Base-by-base conservation (phyloP, 352 stramenopile species). In the Albugo candida region DNA sequence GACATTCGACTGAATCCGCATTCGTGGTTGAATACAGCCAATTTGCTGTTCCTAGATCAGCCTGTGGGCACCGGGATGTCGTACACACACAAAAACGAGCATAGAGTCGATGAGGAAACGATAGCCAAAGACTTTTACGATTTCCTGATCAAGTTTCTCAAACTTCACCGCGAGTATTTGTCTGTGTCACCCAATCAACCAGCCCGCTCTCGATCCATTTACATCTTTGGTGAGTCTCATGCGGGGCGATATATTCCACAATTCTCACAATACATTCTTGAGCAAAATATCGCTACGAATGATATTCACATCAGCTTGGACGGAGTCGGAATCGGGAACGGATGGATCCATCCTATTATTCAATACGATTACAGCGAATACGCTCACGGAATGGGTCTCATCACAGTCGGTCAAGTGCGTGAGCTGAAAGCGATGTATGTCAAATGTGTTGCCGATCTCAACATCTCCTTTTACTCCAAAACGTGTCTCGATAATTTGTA, bases 221-320 rank as follows among this genome's bases (percentile, higher is more conserved):
- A 88, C 56, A 88, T 98, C 50, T 93, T 95, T 45, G 94, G 93
- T 44, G 94, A 98, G 60, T 97, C 83, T 13, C 92, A 98, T 63
- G 93, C 93, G 0, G 94, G 94, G 1, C 92, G 96, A 36, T 98
- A 96, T 64, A 97, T 98, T 56, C 94, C 94, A 10, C 70, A 81
- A 46, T 97, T 98, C 64, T 91, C 93, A 27, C 63, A 67, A 36
- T 84, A 94, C 56, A 97, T 98, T 52, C 51, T 95, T 13, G 52
- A 87, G 38, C 60, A 89, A 50, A 97, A 98, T 58, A 17, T 34
- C 21, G 12, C 16, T 8, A 45, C 44, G 0, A 45, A 59, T 11
- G 27, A 40, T 11, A 47, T 81, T 20, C 45, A 60, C 27, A 75
- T 96, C 38, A 65, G 65, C 36, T 53, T 95, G 4, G 63, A 60